phyloP scores from a whole-genome alignment of 345 rosid genomes.

The Arabis alpina region DNA sequence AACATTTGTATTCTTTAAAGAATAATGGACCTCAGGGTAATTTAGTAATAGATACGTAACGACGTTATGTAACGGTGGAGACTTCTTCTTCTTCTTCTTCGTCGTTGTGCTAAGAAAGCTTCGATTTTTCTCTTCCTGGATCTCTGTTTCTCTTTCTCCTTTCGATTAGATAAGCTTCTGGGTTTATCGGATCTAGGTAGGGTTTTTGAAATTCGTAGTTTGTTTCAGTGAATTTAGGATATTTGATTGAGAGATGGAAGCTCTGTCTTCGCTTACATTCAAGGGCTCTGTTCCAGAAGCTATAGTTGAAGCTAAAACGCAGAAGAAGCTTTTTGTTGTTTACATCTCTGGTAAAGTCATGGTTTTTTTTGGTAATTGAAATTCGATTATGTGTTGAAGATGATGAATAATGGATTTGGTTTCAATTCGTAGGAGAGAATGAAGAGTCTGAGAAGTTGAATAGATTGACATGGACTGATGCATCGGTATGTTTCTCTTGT shows the following conservation, averaged over 20 bases:
- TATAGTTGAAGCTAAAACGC: slow-evolving; percentile 63
- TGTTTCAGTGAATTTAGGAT: slow-evolving; percentile 12
- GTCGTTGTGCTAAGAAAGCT: slow-evolving; percentile 4
- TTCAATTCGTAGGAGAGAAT: slow-evolving; percentile 53
- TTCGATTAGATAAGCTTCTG: neutral
- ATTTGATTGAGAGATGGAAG: slow-evolving; percentile 59
- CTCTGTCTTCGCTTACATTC: slow-evolving; percentile 56
- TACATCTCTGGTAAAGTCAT: slow-evolving; percentile 65
- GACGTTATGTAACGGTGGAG: slow-evolving; percentile 29
- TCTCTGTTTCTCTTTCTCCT: slow-evolving; percentile 12
- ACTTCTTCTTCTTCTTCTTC: neutral
- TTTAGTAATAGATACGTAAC: slow-evolving; percentile 20
- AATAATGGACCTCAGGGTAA: neutral
- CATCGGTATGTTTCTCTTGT: slow-evolving; percentile 42
- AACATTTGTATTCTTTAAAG: slow-evolving; percentile 6
- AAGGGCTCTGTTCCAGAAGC: slow-evolving; percentile 81
- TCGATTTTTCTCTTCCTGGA: slow-evolving; percentile 4
- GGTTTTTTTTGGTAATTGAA: neutral
- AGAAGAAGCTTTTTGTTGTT: slow-evolving; percentile 86
- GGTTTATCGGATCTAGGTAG: slow-evolving; percentile 22
- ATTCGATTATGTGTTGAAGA: neutral
- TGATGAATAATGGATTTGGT: neutral
- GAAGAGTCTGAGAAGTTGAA: slow-evolving; percentile 61
- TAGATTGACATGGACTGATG: slow-evolving; percentile 62
- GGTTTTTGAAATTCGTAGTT: slow-evolving; percentile 9